A percentile compares a stretch with the other conserved stretches of the same genome.
These are phyloP conservation scores for Aspergillus nidulans DNA, from an alignment of 495 filamentous ascomycete genomes.

Conservation along the genomic window DNA sequence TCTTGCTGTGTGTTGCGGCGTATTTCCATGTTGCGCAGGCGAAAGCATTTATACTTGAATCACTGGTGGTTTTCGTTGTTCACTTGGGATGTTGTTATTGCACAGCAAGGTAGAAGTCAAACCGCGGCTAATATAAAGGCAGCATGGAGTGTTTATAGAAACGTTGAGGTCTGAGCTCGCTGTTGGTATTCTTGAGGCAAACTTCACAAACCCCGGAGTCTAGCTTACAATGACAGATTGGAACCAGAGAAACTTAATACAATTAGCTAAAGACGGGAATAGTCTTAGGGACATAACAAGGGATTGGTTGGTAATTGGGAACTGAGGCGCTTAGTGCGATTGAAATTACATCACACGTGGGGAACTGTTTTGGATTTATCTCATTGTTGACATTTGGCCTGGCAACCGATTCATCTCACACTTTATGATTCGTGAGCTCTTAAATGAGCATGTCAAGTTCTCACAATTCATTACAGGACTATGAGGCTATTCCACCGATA, in stretches of 20 bases:
- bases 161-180: not conserved
- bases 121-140: not conserved
- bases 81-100: conserved; percentile 31
- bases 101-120: conserved; percentile 11
- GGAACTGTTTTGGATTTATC: not conserved
- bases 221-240: not conserved
- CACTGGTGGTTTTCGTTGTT: conserved; percentile 26
- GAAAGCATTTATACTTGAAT: conserved; percentile 34
- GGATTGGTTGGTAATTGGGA: not conserved
- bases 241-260: not conserved
- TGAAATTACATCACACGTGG: conserved; percentile 1
- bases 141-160: not conserved
- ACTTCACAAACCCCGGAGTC: too few relatives aligned
- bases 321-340: not conserved
- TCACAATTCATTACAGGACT: not conserved
- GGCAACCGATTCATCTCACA: not conserved
- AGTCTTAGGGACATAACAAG: not conserved
- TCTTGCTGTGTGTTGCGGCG: conserved; percentile 27
- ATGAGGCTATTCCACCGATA: too few relatives aligned
- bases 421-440: not conserved
- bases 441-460: not conserved
- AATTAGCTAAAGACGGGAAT: not conserved
- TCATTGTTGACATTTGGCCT: conserved; percentile 1
- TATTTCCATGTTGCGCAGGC: conserved; percentile 40
- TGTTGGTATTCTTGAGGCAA: too few relatives aligned